Conservation (phyloP, 176 grass and related monocot species). For the Ampelocalamus luodianensis region DNA sequence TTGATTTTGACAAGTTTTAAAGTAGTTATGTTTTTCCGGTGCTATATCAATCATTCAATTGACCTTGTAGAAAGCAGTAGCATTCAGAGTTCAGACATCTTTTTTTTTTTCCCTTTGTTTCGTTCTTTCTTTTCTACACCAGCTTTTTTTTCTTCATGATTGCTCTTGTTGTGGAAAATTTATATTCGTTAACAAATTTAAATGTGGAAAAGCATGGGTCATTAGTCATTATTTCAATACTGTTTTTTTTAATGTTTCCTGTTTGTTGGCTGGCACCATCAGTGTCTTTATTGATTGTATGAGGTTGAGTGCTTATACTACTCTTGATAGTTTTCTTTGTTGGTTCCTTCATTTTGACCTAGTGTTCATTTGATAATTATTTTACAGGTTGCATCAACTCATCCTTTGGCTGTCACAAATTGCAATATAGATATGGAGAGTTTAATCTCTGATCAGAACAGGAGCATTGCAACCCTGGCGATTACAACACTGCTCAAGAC, state of each 20-base stretch:
- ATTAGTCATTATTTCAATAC: background rate
- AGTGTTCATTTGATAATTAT: slow-evolving; percentile 35
- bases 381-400: slow-evolving; percentile 85
- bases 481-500: slow-evolving; percentile 97
- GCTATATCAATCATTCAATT: background rate
- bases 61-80: background rate
- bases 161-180: background rate
- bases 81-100: background rate
- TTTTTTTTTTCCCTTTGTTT: background rate
- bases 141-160: background rate
- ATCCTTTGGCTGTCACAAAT: slow-evolving; percentile 96
- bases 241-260: background rate
- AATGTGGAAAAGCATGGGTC: slow-evolving; percentile 13
- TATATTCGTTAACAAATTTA: slow-evolving; percentile 19
- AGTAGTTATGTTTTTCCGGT: background rate
- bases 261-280: background rate
- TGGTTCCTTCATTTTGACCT: slow-evolving; percentile 31
- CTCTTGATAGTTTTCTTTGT: slow-evolving; percentile 16
- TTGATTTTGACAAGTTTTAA: background rate
- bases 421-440: slow-evolving; percentile 99
- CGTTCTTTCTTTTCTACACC: background rate
- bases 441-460: slow-evolving; percentile 98
- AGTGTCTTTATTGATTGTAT: slow-evolving; percentile 8
- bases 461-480: slow-evolving; percentile 97
- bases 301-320: background rate